Conservation (phyloP, 768 basidiomycete species). For the Termitomyces sp. region DNA sequence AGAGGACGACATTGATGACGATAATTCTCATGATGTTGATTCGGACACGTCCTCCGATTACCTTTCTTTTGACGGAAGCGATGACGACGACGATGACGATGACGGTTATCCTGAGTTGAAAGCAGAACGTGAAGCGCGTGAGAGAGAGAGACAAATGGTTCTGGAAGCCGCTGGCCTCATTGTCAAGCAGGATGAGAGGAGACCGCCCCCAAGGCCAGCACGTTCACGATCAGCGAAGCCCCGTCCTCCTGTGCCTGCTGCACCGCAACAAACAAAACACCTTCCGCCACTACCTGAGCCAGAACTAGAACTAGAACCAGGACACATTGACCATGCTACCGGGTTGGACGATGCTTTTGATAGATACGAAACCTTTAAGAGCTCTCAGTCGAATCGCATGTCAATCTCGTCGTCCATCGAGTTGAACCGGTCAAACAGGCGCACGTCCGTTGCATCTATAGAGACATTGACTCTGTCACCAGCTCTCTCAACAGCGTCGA, state of each 20-base stretch:
- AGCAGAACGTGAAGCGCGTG: constrained; percentile 55
- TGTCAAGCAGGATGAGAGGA: constrained; percentile 51
- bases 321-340: constrained; percentile 30
- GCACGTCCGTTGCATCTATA: constrained; percentile 63
- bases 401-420: constrained; percentile 49
- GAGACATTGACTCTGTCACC: constrained; percentile 41
- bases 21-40: constrained; percentile 19
- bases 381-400: constrained; percentile 43
- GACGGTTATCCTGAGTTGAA: constrained; percentile 34
- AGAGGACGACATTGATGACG: constrained; percentile 22
- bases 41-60: constrained; percentile 22
- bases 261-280: constrained; percentile 40
- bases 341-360: constrained; percentile 82
- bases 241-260: constrained; percentile 47
- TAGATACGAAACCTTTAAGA: constrained; percentile 80
- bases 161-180: constrained; percentile 87
- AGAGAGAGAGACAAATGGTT: constrained; percentile 72
- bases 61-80: constrained; percentile 31
- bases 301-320: constrained; percentile 18
- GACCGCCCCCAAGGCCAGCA: constrained; percentile 37
- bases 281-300: constrained; percentile 34
- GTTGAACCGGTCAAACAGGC: constrained; percentile 24
- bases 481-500: constrained; percentile 23
- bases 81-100: constrained; percentile 21
- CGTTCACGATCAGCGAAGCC: constrained; percentile 23